Percentiles rank a stretch among this genome's conserved stretches.
phyloP scores from a whole-genome alignment of 2,329 filamentous ascomycete genomes.

The Neonectria sp. region DNA sequence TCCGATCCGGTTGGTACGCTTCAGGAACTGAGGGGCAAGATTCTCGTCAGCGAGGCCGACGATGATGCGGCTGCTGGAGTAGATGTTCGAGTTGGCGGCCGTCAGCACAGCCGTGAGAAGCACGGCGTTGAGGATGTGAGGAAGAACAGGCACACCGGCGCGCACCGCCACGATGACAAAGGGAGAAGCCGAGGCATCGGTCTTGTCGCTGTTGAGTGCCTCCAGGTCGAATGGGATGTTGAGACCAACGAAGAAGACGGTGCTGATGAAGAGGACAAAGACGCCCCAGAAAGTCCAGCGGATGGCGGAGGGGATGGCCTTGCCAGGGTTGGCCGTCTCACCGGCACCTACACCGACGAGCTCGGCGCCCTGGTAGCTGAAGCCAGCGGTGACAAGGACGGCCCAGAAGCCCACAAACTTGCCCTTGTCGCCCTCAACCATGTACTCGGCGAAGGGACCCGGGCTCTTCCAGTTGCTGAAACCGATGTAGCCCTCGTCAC shows the following conservation, averaged over 20 bases:
- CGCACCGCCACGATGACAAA: conserved; percentile 73
- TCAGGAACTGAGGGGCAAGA: conserved; percentile 73
- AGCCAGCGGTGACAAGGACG: conserved; percentile 77
- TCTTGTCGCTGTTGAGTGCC: conserved; percentile 65
- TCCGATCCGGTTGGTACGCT: conserved; percentile 71
- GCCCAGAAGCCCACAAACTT: conserved; percentile 80
- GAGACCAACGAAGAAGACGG: conserved; percentile 80
- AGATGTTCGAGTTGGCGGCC: conserved; percentile 84
- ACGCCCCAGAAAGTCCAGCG: conserved; percentile 84
- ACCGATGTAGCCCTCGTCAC: conserved; percentile 79
- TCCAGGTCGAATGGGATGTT: conserved; percentile 75
- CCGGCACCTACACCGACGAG: conserved; percentile 85
- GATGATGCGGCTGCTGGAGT: conserved; percentile 79
- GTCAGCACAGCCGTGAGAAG: conserved; percentile 84
- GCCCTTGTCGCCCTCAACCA: conserved; percentile 67
- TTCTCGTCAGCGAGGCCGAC: conserved; percentile 76
- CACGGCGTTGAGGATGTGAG: conserved; percentile 82
- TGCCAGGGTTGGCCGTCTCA: conserved; percentile 80
- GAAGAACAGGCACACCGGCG: conserved; percentile 75
- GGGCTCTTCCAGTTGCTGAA: conserved; percentile 80
- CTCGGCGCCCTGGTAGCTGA: conserved; percentile 81
- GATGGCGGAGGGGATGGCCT: conserved; percentile 81
- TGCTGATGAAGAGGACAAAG: conserved; percentile 76
- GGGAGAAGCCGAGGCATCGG: conserved; percentile 76
- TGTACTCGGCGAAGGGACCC: conserved; percentile 76